A percentile compares a stretch with the other conserved stretches of the same genome.
Evolutionary conservation across 306 rosid species (phyloP).

Genomic region (Argentina anserina): DNA sequence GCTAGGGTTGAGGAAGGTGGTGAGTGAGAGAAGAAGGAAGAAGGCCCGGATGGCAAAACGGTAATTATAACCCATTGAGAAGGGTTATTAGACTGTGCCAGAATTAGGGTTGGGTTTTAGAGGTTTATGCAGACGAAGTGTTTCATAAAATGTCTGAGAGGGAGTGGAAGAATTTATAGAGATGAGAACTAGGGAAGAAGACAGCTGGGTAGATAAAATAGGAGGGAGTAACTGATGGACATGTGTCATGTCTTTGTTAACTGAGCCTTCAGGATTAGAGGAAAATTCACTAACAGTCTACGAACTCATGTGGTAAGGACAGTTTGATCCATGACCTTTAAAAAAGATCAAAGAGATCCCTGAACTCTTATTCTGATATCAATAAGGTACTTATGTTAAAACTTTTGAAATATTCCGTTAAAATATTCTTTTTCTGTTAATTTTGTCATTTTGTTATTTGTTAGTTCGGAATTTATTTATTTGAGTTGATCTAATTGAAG

Average conservation of each 20-base stretch:
- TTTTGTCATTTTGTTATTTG: no score
- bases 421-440: no score
- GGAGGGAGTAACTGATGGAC: not conserved
- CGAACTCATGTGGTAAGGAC: no score
- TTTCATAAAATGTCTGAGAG: not conserved
- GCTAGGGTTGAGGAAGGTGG: slow-evolving; percentile 10
- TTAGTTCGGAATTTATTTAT: no score
- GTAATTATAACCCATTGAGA: slow-evolving; percentile 22
- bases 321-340: no score
- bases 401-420: no score
- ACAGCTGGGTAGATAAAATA: not conserved
- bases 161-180: slow-evolving; percentile 2
- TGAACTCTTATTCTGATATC: no score
- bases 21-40: not conserved
- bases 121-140: not conserved
- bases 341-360: no score
- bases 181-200: not conserved
- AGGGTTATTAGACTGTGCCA: not conserved
- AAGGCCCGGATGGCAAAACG: slow-evolving; percentile 2
- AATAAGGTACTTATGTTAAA: no score
- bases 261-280: no score
- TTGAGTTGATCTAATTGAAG: no score
- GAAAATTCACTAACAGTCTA: no score
- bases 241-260: slow-evolving; percentile 9
- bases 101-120: not conserved